Conservation (phyloP, 179 eudicot species). For the Monotropa hypopitys region DNA sequence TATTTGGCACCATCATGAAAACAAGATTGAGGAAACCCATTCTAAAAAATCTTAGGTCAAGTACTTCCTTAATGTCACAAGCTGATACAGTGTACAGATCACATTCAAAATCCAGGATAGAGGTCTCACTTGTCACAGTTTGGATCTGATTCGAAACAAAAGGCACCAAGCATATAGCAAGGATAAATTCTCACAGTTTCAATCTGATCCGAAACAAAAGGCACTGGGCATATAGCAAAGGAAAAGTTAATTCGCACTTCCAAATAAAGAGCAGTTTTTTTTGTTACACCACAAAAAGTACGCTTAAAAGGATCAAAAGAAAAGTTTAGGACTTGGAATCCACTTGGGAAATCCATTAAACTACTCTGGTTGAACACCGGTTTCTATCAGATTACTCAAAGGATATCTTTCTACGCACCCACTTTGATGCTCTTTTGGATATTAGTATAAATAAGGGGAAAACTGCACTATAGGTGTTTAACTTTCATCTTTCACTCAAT, state of each 20-base stretch:
- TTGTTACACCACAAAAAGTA: no score
- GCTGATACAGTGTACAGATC: not conserved
- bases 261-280: not conserved
- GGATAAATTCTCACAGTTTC: not conserved
- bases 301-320: not conserved
- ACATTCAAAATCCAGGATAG: not conserved
- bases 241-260: not conserved
- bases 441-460: not conserved
- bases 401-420: not conserved
- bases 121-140: not conserved
- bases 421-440: not conserved
- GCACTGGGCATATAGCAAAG: not conserved
- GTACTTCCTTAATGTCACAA: not conserved
- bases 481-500: not conserved
- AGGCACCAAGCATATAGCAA: not conserved
- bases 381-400: not conserved
- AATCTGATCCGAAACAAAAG: not conserved
- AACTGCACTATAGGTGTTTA: not conserved
- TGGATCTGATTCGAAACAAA: not conserved
- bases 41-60: not conserved
- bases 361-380: not conserved
- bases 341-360: not conserved
- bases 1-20: not conserved
- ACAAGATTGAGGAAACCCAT: not conserved
- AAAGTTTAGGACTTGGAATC: not conserved